Evolutionary conservation across 1,139 yeast genomes (phyloP).

Genomic region (Geotrichum restrictum): DNA sequence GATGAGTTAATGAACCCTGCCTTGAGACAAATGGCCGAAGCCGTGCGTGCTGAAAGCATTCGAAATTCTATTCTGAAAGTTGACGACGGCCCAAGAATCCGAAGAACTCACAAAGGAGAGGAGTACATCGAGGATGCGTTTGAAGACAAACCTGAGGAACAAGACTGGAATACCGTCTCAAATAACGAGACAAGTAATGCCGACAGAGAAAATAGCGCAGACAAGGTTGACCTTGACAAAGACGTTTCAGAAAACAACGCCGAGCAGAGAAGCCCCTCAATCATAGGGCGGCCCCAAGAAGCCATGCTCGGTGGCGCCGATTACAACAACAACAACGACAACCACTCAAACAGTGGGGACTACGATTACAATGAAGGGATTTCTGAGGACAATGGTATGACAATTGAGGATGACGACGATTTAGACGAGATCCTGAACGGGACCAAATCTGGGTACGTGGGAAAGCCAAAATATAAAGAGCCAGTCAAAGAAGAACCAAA

Average conservation of each 20-base stretch:
- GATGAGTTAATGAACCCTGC: slow-evolving; percentile 72
- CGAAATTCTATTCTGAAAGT: slow-evolving; percentile 59
- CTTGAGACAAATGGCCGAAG: slow-evolving; percentile 63
- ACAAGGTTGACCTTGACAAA: slow-evolving; percentile 23
- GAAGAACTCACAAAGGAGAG: slow-evolving; percentile 84
- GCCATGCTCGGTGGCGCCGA: background rate
- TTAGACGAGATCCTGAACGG: slow-evolving; percentile 38
- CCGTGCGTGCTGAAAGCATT: slow-evolving; percentile 65
- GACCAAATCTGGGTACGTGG: slow-evolving; percentile 9
- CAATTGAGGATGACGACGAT: slow-evolving; percentile 35
- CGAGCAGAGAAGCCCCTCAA: slow-evolving; percentile 10
- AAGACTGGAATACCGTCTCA: slow-evolving; percentile 18
- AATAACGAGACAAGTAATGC: slow-evolving; percentile 14
- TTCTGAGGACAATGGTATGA: slow-evolving; percentile 32
- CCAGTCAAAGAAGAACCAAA: background rate
- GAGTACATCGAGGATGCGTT: slow-evolving; percentile 62
- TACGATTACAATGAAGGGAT: slow-evolving; percentile 32
- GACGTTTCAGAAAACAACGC: slow-evolving; percentile 21
- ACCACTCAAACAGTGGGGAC: slow-evolving; percentile 7
- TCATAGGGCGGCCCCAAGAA: slow-evolving; percentile 1
- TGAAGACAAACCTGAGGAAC: slow-evolving; percentile 30
- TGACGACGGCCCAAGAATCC: slow-evolving; percentile 54
- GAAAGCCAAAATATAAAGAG: background rate
- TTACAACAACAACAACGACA: background rate
- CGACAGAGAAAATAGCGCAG: slow-evolving; percentile 10